Evolutionary conservation across 1,284 basidiomycete species (phyloP).

Genomic region (Rhodotorula sp.): DNA sequence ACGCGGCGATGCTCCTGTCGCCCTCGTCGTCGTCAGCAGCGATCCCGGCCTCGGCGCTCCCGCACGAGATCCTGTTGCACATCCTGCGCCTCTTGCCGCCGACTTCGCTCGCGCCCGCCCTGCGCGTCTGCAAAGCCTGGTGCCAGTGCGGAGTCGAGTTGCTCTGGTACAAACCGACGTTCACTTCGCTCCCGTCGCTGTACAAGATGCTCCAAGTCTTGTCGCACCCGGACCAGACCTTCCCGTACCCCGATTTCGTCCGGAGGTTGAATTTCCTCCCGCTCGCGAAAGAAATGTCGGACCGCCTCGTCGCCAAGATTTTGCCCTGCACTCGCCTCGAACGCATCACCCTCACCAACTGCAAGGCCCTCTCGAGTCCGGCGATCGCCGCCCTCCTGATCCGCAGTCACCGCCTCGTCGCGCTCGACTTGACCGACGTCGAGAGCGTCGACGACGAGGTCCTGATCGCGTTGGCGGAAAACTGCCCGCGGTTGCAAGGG

Average conservation of each 20-base stretch:
- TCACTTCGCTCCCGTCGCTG: conserved; percentile 68
- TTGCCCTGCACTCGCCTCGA: conserved; percentile 79
- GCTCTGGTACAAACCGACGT: conserved; percentile 88
- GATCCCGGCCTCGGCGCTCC: conserved; percentile 56
- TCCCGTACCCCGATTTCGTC: conserved; percentile 85
- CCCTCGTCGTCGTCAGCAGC: not conserved
- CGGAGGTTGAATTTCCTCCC: conserved; percentile 85
- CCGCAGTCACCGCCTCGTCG: conserved; percentile 67
- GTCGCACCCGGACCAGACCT: conserved; percentile 61
- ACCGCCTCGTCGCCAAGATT: conserved; percentile 74
- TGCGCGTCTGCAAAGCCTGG: conserved; percentile 88
- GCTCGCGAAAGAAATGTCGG: conserved; percentile 69
- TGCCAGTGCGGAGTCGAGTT: conserved; percentile 93
- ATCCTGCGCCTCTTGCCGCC: conserved; percentile 81
- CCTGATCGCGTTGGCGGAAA: conserved; percentile 66
- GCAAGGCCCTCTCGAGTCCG: conserved; percentile 67
- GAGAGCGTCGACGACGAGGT: conserved; percentile 67
- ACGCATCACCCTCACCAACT: conserved; percentile 85
- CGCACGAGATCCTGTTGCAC: conserved; percentile 89
- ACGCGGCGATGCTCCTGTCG: not conserved
- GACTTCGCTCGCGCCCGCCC: conserved; percentile 65
- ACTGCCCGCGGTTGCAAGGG: conserved; percentile 79
- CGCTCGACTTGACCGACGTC: conserved; percentile 83
- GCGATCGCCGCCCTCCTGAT: conserved; percentile 69
- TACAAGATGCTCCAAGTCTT: conserved; percentile 74